These are phyloP conservation scores for Populus euphratica DNA, from an alignment of 345 rosid species.

Conservation along the genomic window DNA sequence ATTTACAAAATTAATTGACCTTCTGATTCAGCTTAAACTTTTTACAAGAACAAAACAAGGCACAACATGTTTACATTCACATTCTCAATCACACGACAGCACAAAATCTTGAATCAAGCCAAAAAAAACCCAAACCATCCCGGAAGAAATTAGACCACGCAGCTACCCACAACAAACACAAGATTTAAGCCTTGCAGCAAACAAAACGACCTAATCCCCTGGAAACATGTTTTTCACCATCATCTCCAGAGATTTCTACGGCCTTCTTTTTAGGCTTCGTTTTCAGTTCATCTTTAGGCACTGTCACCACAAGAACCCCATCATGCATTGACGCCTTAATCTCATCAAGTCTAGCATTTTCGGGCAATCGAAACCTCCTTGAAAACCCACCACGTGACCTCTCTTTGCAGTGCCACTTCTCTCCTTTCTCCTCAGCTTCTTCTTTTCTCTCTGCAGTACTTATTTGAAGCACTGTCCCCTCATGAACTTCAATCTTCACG, in stretches of 20 bases:
- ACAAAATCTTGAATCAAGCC: too few relatives aligned
- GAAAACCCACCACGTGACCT: conserved; percentile 10
- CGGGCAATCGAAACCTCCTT: conserved; percentile 36
- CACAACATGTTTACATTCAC: too few relatives aligned
- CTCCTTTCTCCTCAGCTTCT: conserved; percentile 11
- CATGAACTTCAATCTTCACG: conserved; percentile 34
- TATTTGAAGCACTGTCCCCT: conserved; percentile 19
- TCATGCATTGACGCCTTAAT: conserved; percentile 38
- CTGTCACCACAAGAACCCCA: conserved; percentile 29
- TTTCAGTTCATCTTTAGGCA: conserved; percentile 26
- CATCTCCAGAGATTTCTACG: conserved; percentile 23
- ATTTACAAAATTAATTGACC: too few relatives aligned
- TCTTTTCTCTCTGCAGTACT: conserved; percentile 25
- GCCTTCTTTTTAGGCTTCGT: conserved; percentile 9
- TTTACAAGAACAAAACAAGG: too few relatives aligned
- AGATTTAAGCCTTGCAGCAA: conserved; percentile 37
- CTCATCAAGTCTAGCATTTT: conserved; percentile 34
- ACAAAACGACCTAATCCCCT: conserved; percentile 36
- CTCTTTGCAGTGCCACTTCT: conserved; percentile 43
- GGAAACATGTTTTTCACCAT: conserved; percentile 2
- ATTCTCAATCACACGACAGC: too few relatives aligned
- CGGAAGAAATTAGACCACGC: too few relatives aligned
- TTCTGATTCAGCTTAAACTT: too few relatives aligned
- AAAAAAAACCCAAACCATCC: too few relatives aligned
- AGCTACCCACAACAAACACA: too few relatives aligned